Base-by-base conservation (phyloP, 148 eudicot species). In the Mesembryanthemum crystallinum region DNA sequence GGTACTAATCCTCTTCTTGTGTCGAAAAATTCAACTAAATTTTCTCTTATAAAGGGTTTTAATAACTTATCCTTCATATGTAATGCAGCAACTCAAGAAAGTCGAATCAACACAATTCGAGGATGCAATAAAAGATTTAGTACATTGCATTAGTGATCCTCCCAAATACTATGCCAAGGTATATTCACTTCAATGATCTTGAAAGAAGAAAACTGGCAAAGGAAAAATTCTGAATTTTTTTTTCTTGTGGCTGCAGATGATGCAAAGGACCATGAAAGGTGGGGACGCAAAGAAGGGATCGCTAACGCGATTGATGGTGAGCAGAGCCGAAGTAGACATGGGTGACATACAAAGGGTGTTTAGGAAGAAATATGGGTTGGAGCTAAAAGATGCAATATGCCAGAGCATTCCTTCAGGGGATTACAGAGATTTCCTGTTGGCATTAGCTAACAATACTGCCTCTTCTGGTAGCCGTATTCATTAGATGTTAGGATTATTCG, bases 111-210 rank as follows among this genome's bases (percentile, higher is more conserved):
- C 91, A 67, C 90, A 85, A 54, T 92, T 92, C 68, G 90, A 86
- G 71, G 89, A 83, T 28, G 86, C 90, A 13, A 35, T 92, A 60
- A 80, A 77, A 72, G 70, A 71, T 54, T 83, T 88, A 8, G 88
- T 87, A 0, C 82, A 85, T n/a, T 87, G 85, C 80, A 83, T 88
- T 63, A 80, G 76, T 77, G 82, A 85, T 75, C 89, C 94, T 51
- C 81, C 88, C 14, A 90, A 83, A 79, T 82, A 90, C 78, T 90
- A 84, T 64, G 88, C 92, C 28, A 83, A 92, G 94, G 94, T 88
- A 76, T 61, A 13, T n/a, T n/a, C 39, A 1, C 23, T 57, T 14
- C 29, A n/a, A 42, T 30, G 18, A 14, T 62, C 35, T 28, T 27
- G 27, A 8, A 29, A 7, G 28, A 57, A 23, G 1, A 7, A 20